These are phyloP conservation scores for Entomophthora muscae DNA, from an alignment of 371 early-diverging fungal species.

Conservation along the genomic window DNA sequence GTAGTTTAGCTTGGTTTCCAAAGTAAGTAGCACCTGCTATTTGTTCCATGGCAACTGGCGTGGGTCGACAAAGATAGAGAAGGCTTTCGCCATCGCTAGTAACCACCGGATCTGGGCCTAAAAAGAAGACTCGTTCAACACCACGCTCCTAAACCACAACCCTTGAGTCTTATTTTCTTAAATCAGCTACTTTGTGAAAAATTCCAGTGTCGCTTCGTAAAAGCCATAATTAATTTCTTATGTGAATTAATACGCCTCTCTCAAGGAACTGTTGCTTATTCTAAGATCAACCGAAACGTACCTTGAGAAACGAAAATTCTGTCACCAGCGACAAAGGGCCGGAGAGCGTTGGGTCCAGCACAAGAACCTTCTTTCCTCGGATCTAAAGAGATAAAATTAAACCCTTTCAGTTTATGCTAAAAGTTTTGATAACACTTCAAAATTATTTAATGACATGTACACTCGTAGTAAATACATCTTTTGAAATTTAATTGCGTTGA, in stretches of 20 bases:
- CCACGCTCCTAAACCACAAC: conserved; percentile 83
- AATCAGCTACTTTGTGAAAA: no score
- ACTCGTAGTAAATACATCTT: no score
- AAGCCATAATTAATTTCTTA: no score
- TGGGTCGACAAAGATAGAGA: conserved; percentile 70
- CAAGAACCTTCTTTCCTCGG: conserved; percentile 71
- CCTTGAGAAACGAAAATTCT: conserved; percentile 69
- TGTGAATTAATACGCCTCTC: no score
- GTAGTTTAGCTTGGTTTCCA: not conserved
- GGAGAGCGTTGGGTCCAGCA: conserved; percentile 65
- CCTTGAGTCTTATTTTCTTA: no score
- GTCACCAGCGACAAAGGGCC: conserved; percentile 73
- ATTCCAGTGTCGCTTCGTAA: no score
- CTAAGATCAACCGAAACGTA: conserved; percentile 15
- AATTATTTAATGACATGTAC: no score
- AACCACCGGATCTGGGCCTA: conserved; percentile 32
- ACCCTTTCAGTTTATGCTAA: no score
- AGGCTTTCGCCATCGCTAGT: conserved; percentile 50
- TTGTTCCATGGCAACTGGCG: conserved; percentile 50
- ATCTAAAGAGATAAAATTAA: conserved; percentile 46
- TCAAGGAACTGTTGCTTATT: no score
- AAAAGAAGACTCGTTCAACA: conserved; percentile 76
- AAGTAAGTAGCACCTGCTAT: conserved; percentile 43
- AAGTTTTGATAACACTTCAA: no score
- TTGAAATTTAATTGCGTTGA: no score